Conservation (phyloP, 805 yeast genomes). For the Teunomyces kruisii region DNA sequence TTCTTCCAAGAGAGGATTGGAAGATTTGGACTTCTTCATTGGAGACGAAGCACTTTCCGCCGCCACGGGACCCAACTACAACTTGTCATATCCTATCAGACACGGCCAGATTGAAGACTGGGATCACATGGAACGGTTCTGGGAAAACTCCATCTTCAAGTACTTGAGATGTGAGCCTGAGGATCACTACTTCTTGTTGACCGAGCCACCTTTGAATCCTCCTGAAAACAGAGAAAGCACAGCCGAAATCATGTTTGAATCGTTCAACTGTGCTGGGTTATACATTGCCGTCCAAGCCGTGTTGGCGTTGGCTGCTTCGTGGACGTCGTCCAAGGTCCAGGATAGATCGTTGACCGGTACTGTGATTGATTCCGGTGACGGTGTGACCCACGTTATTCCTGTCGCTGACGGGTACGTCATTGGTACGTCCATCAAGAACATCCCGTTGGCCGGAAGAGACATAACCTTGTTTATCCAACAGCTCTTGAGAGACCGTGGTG, state of each 20-base stretch:
- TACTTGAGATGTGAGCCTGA: conserved; percentile 98
- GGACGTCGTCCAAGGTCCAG: conserved; percentile 95
- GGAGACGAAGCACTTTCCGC: conserved; percentile 95
- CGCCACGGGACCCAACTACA: conserved; percentile 87
- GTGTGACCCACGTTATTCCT: conserved; percentile 98
- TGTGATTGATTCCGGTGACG: conserved; percentile 97
- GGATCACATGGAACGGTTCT: conserved; percentile 99
- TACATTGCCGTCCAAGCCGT: conserved; percentile 99
- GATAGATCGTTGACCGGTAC: conserved; percentile 98
- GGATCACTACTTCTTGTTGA: conserved; percentile 91
- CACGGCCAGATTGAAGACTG: conserved; percentile 99
- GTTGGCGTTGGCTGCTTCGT: conserved; percentile 95
- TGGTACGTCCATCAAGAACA: conserved; percentile 94
- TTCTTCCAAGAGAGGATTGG: conserved; percentile 81
- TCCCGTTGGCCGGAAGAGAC: conserved; percentile 98
- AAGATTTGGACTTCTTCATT: conserved; percentile 89
- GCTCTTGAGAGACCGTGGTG: conserved; percentile 94
- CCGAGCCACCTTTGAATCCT: conserved; percentile 99
- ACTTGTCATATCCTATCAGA: conserved; percentile 86
- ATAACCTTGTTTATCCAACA: conserved; percentile 92
- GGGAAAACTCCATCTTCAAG: conserved; percentile 97
- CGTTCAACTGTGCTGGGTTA: conserved; percentile 97
- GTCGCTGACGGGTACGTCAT: conserved; percentile 99
- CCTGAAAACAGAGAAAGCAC: conserved; percentile 99
- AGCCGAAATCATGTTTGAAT: conserved; percentile 98